phyloP scores from a whole-genome alignment of 768 basidiomycete genomes.

The Termitomyces sp. region DNA sequence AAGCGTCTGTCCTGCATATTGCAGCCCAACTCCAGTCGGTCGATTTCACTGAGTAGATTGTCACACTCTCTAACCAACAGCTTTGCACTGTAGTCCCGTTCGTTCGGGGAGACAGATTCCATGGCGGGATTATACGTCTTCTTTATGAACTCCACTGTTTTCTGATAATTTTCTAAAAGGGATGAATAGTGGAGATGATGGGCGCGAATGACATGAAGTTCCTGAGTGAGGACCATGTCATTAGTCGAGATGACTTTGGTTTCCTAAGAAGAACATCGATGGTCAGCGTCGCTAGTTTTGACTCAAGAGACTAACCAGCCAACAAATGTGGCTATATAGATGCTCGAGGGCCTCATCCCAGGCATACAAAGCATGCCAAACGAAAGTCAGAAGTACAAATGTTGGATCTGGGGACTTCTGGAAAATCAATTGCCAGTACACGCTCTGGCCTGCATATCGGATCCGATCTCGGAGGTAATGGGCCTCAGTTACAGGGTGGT shows the following conservation, averaged over 20 bases:
- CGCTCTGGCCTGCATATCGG: conserved; percentile 33
- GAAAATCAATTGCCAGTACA: conserved; percentile 22
- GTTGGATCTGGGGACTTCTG: conserved; percentile 17
- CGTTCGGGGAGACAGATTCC: conserved; percentile 24
- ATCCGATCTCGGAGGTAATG: conserved; percentile 39
- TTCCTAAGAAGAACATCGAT: conserved; percentile 26
- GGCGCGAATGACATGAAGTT: conserved; percentile 46
- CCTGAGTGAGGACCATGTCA: conserved; percentile 36
- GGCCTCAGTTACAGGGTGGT: conserved; percentile 34
- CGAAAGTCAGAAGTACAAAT: conserved; percentile 18
- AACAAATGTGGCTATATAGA: conserved; percentile 18
- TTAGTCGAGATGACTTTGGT: conserved; percentile 31
- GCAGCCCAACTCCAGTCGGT: conserved; percentile 33
- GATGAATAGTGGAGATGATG: conserved; percentile 44
- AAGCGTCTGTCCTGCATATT: conserved; percentile 42
- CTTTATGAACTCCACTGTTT: conserved; percentile 39
- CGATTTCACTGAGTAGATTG: conserved; percentile 44
- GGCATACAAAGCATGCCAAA: conserved; percentile 21
- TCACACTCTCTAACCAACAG: conserved; percentile 42
- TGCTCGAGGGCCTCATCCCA: conserved; percentile 22
- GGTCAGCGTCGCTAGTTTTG: background rate
- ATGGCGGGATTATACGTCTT: conserved; percentile 44
- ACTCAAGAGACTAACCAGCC: conserved; percentile 10
- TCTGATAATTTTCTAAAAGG: conserved; percentile 40
- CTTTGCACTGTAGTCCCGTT: conserved; percentile 20